Evolutionary conservation across 257 asterid genomes (phyloP).

Genomic region (Gentiana straminea): DNA sequence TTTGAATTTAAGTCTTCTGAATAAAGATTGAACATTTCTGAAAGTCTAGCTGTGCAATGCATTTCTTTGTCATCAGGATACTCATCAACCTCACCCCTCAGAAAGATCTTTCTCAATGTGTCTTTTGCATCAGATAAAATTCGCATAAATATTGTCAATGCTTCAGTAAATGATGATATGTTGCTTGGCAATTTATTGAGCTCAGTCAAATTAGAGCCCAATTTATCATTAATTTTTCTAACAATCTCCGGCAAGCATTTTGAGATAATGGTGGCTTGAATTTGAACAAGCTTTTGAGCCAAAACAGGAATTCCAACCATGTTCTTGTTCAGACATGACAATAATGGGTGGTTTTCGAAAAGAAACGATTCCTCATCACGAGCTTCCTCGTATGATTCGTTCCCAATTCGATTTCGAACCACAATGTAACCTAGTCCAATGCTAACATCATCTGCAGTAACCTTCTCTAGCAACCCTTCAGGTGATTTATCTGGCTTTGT

Average conservation of each 20-base stretch:
- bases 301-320: slow-evolving; percentile 7
- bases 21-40: background rate
- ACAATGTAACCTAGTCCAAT: background rate
- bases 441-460: background rate
- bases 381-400: background rate
- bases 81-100: slow-evolving; percentile 6
- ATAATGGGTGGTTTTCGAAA: background rate
- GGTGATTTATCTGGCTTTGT: background rate
- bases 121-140: slow-evolving; percentile 7
- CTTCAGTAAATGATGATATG: background rate
- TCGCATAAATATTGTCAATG: slow-evolving; percentile 4
- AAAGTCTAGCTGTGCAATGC: slow-evolving; percentile 7
- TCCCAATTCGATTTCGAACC: slow-evolving; percentile 11
- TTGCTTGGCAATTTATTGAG: background rate
- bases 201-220: background rate
- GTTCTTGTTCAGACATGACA: too few relatives aligned
- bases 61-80: slow-evolving; percentile 4
- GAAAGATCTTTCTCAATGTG: slow-evolving; percentile 1
- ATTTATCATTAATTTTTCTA: background rate
- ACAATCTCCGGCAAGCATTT: too few relatives aligned
- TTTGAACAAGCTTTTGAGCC: slow-evolving; percentile 6
- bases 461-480: slow-evolving; percentile 9
- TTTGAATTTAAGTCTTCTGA: background rate
- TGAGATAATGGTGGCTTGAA: too few relatives aligned
- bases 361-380: slow-evolving; percentile 3